Evolutionary conservation across 768 basidiomycete genomes (phyloP).

Genomic region (Boletus coccyginus): DNA sequence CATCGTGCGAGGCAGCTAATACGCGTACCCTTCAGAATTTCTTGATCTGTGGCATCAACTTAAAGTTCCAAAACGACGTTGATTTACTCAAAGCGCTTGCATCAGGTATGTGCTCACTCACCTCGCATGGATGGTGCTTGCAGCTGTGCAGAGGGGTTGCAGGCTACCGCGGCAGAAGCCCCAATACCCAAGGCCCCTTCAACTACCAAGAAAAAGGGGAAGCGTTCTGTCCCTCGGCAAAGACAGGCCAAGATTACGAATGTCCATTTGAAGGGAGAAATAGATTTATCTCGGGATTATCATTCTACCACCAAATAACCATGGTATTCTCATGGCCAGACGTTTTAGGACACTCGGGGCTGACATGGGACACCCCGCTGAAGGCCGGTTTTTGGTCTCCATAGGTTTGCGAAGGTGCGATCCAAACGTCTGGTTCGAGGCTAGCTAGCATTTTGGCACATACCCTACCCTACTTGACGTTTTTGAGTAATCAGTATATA

Average conservation of each 20-base stretch:
- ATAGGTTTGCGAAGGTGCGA: too few species aligned
- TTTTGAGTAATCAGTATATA: neutral
- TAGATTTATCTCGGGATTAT: slow-evolving; percentile 82
- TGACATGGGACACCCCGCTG: too few species aligned
- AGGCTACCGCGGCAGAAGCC: slow-evolving; percentile 69
- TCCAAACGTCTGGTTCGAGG: too few species aligned
- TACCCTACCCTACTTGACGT: neutral
- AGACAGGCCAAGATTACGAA: slow-evolving; percentile 85
- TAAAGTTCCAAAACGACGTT: slow-evolving; percentile 81
- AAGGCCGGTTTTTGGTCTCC: too few species aligned
- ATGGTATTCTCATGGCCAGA: neutral
- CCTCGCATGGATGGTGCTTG: neutral
- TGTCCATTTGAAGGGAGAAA: slow-evolving; percentile 79
- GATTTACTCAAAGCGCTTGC: slow-evolving; percentile 77
- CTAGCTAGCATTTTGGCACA: too few species aligned
- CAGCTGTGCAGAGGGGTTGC: slow-evolving; percentile 62
- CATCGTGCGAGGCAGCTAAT: slow-evolving; percentile 3
- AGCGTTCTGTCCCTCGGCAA: slow-evolving; percentile 68
- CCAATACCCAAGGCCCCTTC: slow-evolving; percentile 52
- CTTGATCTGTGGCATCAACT: slow-evolving; percentile 82
- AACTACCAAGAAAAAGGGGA: slow-evolving; percentile 77
- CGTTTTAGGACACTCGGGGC: too few species aligned
- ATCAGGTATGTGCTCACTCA: slow-evolving; percentile 47
- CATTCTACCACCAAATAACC: slow-evolving; percentile 27
- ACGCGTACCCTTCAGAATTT: slow-evolving; percentile 57